Base-by-base conservation (phyloP, 805 yeast genomes). In the Candida lessepsii region DNA sequence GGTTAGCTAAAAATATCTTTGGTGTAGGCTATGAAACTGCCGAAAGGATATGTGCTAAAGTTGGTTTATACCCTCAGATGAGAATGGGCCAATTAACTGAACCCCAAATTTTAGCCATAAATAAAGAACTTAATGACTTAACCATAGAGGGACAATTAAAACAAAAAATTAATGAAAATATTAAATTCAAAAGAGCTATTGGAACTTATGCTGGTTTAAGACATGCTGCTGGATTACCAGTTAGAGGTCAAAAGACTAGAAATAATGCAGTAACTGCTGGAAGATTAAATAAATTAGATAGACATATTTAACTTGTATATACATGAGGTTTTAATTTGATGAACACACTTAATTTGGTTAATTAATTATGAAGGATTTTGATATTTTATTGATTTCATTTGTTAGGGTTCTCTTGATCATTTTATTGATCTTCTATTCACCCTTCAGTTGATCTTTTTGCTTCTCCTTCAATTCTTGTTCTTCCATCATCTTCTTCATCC, bases 31-130 rank as follows among this genome's bases (percentile, higher is more conserved):
- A 67, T 33, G 61, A 67, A 39, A 79, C 85, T 8, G 91, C 97
- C 2, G 77, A 76, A 47, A 70, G 72, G 53, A 71, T 93, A 39
- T 89, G 96, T 60, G 81, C 97, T 28, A 87, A 81, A 57, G 78
- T 91, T 16, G 96, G 96, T 9, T 76, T 93, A 44, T 91, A 90
- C 57, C 98, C 98, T 33, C 72, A 76, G 58, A 90, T 91, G 95
- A 80, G 96, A 65, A 83, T 90, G 86, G 93, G 86, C 60, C 96
- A 93, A 63, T 75, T 93, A 27, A 71, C 84, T 20, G 98, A 93
- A 63, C 86, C 88, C 19, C 95, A 89, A 53, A 74, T 89, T 32
- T 75, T 91, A 78, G 79, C 85, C 25, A 71, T 93, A 32, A 84
- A 96, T 27, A 91, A 89, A 60, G 96, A 93, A 60, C 71, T 93